Percentiles rank a stretch among this genome's conserved stretches.
Conservation (phyloP, 345 rosid genomes). For the Mangifera indica region DNA sequence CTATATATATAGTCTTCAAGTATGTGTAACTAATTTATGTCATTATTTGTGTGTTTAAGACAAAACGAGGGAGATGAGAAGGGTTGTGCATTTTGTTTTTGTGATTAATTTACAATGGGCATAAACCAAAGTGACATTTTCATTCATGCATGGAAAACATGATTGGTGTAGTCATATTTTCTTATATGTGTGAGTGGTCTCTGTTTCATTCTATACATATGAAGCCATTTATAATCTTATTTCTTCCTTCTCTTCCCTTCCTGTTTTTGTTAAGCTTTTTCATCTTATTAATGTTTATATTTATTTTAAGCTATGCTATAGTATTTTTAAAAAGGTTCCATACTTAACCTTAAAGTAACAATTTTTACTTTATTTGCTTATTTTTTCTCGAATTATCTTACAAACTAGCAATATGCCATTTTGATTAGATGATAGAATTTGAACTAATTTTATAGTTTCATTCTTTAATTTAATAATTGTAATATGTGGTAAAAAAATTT, state of each 20-base stretch:
- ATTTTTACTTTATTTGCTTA: not conserved
- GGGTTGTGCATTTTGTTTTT: too few species aligned
- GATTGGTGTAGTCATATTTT: not conserved
- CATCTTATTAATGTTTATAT: not conserved
- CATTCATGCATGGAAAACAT: not conserved
- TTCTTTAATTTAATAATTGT: constrained; percentile 4
- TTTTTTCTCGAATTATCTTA: not conserved
- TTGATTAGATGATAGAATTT: not conserved
- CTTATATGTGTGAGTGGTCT: too few species aligned
- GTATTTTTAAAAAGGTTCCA: not conserved
- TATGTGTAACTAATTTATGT: too few species aligned
- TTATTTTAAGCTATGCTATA: not conserved
- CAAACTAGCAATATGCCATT: not conserved
- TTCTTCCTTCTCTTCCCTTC: not conserved
- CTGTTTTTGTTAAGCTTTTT: not conserved
- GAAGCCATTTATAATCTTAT: not conserved
- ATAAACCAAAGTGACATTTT: too few species aligned
- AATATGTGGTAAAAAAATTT: constrained; percentile 15
- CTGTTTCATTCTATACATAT: not conserved
- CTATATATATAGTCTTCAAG: too few species aligned
- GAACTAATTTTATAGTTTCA: not conserved
- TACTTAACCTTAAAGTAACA: not conserved
- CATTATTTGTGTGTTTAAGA: too few species aligned
- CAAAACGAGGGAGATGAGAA: too few species aligned
- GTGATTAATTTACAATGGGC: too few species aligned